Evolutionary conservation across 2,329 filamentous ascomycete species (phyloP).

Genomic region (Myotisia sp.): DNA sequence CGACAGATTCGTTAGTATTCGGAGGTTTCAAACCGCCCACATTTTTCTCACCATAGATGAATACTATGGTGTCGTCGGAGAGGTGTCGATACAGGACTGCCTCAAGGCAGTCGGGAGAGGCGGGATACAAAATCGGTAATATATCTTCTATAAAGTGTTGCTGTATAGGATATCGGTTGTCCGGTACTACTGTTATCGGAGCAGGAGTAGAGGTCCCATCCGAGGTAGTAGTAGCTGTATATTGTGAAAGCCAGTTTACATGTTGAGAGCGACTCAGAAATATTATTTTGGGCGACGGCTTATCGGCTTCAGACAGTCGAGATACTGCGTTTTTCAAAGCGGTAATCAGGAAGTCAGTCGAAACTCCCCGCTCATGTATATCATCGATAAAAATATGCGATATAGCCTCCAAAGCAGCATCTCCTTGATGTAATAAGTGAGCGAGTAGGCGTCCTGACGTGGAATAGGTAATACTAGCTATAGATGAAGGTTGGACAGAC

Average conservation of each 20-base stretch:
- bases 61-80: slow-evolving; percentile 18
- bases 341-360: slow-evolving; percentile 35
- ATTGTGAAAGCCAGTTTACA: slow-evolving; percentile 31
- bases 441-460: slow-evolving; percentile 37
- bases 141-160: slow-evolving; percentile 32
- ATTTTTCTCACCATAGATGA: slow-evolving; percentile 9
- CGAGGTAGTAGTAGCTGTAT: slow-evolving; percentile 25
- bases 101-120: slow-evolving; percentile 16
- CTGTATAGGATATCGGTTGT: slow-evolving; percentile 30
- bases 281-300: slow-evolving; percentile 30
- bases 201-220: slow-evolving; percentile 22
- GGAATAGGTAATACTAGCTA: slow-evolving; percentile 35
- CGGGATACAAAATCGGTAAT: slow-evolving; percentile 17
- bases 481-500: slow-evolving; percentile 18
- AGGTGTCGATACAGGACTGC: slow-evolving; percentile 14
- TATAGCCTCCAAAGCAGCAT: slow-evolving; percentile 26
- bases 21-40: neutral
- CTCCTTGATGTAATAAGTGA: slow-evolving; percentile 28
- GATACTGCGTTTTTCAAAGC: slow-evolving; percentile 30
- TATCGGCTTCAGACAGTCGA: slow-evolving; percentile 20
- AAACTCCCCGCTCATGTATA: slow-evolving; percentile 35
- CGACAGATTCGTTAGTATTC: neutral
- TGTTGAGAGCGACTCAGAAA: slow-evolving; percentile 39
- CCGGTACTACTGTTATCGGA: slow-evolving; percentile 31
- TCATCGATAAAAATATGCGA: slow-evolving; percentile 41